Evolutionary conservation across 768 basidiomycete species (phyloP).

Genomic region (Lactarius sp.): DNA sequence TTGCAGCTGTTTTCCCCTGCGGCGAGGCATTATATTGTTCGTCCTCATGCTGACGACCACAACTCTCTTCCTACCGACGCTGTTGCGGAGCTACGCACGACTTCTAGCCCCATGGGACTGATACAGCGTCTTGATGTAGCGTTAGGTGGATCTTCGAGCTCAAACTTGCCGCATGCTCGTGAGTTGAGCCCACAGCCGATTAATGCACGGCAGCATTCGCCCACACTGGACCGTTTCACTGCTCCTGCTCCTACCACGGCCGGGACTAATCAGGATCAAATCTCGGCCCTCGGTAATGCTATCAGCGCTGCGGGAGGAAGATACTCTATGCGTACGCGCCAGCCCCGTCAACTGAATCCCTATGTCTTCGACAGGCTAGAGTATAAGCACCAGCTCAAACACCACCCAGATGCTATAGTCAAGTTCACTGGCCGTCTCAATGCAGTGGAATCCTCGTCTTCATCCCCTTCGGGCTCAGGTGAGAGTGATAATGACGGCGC

Average conservation of each 20-base stretch:
- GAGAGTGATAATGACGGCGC: not conserved
- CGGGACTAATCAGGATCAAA: not conserved
- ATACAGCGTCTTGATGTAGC: not conserved
- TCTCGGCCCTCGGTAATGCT: conserved; percentile 1
- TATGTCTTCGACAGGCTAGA: too few species aligned
- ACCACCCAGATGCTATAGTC: too few species aligned
- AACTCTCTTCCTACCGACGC: not conserved
- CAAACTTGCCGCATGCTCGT: not conserved
- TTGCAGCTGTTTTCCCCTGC: too few species aligned
- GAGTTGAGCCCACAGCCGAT: not conserved
- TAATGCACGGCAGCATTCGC: not conserved
- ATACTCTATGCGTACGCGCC: conserved; percentile 54
- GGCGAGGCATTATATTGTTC: too few species aligned
- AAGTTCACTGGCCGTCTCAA: too few species aligned
- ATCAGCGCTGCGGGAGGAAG: conserved; percentile 25
- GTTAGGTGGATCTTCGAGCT: not conserved
- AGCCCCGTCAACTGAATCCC: conserved; percentile 52
- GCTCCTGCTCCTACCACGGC: not conserved
- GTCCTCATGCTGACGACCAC: too few species aligned
- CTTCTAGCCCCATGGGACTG: not conserved
- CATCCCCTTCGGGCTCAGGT: too few species aligned
- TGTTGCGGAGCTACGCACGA: not conserved
- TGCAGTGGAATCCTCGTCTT: too few species aligned
- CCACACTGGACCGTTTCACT: not conserved
- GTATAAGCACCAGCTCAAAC: too few species aligned